Percentiles rank a stretch among this genome's conserved stretches.
These are phyloP conservation scores for Kwoniella bestiolae DNA, from an alignment of 768 basidiomycete species.

Conservation along the genomic window DNA sequence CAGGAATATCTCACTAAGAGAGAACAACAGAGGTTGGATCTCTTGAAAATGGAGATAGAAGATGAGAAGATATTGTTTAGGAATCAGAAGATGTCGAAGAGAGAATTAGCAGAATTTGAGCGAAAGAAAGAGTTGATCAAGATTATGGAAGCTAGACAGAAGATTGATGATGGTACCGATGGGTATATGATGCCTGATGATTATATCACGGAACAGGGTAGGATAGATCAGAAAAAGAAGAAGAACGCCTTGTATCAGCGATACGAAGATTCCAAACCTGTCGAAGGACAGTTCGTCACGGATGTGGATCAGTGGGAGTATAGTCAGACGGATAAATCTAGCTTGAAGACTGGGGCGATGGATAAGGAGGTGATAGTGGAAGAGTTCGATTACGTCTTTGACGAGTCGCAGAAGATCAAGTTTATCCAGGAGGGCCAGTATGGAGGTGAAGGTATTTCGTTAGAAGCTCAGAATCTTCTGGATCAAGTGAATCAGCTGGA, in stretches of 20 bases:
- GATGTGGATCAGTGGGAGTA: constrained; percentile 99
- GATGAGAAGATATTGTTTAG: constrained; percentile 90
- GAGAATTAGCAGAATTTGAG: constrained; percentile 79
- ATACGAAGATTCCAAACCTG: constrained; percentile 76
- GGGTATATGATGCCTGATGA: constrained; percentile 97
- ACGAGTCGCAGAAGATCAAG: constrained; percentile 94
- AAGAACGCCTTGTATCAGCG: constrained; percentile 88
- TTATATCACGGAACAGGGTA: constrained; percentile 97
- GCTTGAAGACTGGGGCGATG: constrained; percentile 87
- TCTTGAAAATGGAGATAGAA: constrained; percentile 86
- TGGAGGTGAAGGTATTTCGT: constrained; percentile 70
- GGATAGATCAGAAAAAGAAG: constrained; percentile 96
- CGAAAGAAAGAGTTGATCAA: constrained; percentile 88
- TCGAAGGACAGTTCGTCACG: constrained; percentile 89
- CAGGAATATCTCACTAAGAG: constrained; percentile 96
- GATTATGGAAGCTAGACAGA: constrained; percentile 89
- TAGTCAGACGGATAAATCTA: constrained; percentile 83
- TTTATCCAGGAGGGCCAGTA: constrained; percentile 77
- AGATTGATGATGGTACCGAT: constrained; percentile 93
- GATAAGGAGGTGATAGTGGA: constrained; percentile 82
- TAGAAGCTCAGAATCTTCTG: constrained; percentile 82
- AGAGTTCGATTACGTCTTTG: constrained; percentile 96
- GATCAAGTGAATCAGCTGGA: constrained; percentile 90
- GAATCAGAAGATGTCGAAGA: constrained; percentile 86
- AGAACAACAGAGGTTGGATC: constrained; percentile 92